Base-by-base conservation (phyloP, 2,329 filamentous ascomycete species). In the Fusarium haematococcum region DNA sequence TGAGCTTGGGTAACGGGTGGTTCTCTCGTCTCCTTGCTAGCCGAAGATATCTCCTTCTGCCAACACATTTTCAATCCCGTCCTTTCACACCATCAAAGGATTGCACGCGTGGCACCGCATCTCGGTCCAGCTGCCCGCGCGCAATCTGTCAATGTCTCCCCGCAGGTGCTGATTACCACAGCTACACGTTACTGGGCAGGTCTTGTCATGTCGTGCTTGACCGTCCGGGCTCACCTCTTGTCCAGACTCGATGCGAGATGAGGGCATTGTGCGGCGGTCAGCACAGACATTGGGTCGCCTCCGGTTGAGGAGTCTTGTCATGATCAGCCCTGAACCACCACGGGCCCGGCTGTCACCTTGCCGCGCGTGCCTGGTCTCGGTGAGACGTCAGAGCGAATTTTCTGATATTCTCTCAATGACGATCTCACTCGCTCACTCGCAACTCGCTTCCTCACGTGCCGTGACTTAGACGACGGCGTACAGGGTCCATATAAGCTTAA, bases 401-500 rank as follows among this genome's bases (percentile, higher is more conserved):
- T 52, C n/a, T 54, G 27, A 32, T 30, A 33, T 27, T 59, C 14
- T 41, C 56, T 20, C 30, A 6, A 59, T 39, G 35, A 27, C 33
- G 6, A 27, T n/a, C 16, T 63, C 30, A 56, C 52, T 71, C 33
- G 16, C 30, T 57, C 20, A 57, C 58, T 65, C 65, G 33, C 54
- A 25, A 35, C 48, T 65, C 57, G 73, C 48, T 66, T 68, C 41
- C 33, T 67, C 61, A 67, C 69, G 37, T 67, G 56, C 63, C 39
- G 13, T 45, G 50, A 18, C 48, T 48, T 62, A 63, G 66, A 64
- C 41, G 56, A 64, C 50, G 43, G 63, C 52, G 65, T 65, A 74
- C 67, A 68, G 61, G 45, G 72, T 68, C 70, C 60, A 79, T 74
- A 79, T 79, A 78, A 78, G 77, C 74, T 79, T 78, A 79, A 79